phyloP scores from a whole-genome alignment of 306 rosid species.

The Sechiopsis laciniata region DNA sequence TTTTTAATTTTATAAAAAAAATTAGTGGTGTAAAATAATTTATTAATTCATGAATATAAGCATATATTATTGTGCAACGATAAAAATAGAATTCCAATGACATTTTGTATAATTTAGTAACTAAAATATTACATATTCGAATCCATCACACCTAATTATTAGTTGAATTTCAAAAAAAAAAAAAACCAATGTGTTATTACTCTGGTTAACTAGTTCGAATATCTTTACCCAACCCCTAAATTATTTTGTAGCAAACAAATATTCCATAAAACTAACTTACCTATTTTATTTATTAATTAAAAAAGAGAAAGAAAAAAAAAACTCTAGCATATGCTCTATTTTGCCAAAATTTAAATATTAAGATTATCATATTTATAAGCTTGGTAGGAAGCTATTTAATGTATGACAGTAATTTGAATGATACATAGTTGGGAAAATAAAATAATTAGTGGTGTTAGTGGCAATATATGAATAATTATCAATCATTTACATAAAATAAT shows the following conservation, averaged over 20 bases:
- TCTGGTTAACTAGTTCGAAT: too few species aligned
- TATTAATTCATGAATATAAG: too few species aligned
- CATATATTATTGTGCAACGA: too few species aligned
- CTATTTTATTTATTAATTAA: neutral
- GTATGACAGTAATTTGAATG: neutral
- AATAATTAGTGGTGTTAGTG: constrained; percentile 16
- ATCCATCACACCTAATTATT: too few species aligned
- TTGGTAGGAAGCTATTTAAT: neutral
- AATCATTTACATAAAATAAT: constrained; percentile 16
- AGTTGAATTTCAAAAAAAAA: too few species aligned
- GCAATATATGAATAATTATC: constrained; percentile 12
- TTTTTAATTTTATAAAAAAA: too few species aligned
- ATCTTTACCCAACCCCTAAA: too few species aligned
- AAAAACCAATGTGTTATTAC: too few species aligned
- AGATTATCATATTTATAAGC: neutral
- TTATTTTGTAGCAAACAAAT: neutral
- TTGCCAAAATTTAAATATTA: neutral
- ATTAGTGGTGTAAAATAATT: too few species aligned
- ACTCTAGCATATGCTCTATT: neutral
- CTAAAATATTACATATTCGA: too few species aligned
- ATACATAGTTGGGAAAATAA: neutral
- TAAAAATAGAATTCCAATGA: too few species aligned
- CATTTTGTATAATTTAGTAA: too few species aligned
- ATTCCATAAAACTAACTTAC: neutral
- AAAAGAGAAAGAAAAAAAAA: neutral